phyloP scores from a whole-genome alignment of 2,329 filamentous ascomycete genomes.

The Cercospora zeina region DNA sequence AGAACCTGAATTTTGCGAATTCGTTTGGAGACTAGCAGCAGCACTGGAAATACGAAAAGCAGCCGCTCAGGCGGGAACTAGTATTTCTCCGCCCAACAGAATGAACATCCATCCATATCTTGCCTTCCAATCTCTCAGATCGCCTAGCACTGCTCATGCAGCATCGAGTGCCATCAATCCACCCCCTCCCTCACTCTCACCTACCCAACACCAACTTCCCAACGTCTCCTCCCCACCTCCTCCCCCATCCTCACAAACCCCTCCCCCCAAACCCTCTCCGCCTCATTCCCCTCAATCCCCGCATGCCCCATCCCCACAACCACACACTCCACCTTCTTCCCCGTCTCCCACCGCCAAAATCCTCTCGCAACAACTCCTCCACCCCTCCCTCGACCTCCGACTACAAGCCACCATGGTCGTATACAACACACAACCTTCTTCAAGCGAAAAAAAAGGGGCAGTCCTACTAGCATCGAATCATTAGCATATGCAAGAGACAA shows the following conservation, averaged over 20 bases:
- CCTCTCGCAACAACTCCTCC: constrained; percentile 9
- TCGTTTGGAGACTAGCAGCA: no score
- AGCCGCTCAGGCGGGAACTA: background rate
- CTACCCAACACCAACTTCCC: background rate
- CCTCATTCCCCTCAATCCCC: constrained; percentile 2
- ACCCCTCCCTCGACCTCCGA: background rate
- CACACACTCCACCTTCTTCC: background rate
- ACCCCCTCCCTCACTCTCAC: background rate
- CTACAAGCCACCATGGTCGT: constrained; percentile 12
- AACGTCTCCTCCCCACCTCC: background rate
- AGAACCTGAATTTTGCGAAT: no score
- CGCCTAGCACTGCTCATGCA: background rate
- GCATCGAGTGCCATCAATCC: background rate
- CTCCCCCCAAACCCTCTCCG: background rate
- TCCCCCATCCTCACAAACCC: background rate
- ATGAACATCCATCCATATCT: background rate
- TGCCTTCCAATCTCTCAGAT: background rate
- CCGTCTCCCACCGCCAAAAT: constrained; percentile 2
- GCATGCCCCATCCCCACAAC: constrained; percentile 4
- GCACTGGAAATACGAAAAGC: background rate
- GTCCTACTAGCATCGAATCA: no score
- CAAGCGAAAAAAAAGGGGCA: background rate
- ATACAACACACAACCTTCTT: constrained; percentile 6
- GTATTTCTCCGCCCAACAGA: background rate
- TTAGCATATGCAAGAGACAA: no score